Evolutionary conservation across 306 rosid genomes (phyloP).

Genomic region (Rosa rugosa): DNA sequence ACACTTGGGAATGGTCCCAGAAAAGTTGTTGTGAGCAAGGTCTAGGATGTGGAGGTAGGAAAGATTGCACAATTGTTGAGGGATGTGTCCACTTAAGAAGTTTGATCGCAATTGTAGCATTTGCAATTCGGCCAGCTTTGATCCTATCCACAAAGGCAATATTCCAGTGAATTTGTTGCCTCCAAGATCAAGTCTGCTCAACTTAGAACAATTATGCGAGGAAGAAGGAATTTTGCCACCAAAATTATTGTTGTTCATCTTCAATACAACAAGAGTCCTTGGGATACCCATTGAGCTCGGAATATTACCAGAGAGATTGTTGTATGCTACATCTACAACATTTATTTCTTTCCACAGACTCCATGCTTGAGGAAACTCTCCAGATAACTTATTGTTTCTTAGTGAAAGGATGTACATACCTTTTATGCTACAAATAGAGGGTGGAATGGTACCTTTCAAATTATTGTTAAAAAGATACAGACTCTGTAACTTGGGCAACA

Average conservation of each 20-base stretch:
- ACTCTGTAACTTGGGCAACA: neutral
- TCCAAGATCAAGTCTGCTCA: conserved; percentile 21
- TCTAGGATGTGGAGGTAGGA: neutral
- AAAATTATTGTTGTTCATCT: conserved; percentile 13
- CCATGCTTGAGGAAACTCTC: neutral
- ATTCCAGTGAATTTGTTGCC: conserved; percentile 15
- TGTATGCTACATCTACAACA: neutral
- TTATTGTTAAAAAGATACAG: neutral
- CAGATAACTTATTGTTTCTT: neutral
- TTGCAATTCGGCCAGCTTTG: neutral
- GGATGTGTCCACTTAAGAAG: conserved; percentile 5
- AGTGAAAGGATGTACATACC: neutral
- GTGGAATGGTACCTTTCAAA: neutral
- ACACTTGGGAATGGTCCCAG: conserved; percentile 23
- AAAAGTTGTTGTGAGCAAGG: conserved; percentile 12
- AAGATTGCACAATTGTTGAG: conserved; percentile 14
- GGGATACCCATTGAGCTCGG: neutral
- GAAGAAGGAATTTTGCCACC: conserved; percentile 21
- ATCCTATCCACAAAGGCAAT: conserved; percentile 12
- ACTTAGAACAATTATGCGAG: conserved; percentile 16
- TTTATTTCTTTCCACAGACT: neutral
- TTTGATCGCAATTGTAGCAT: conserved; percentile 12
- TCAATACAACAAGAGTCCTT: neutral
- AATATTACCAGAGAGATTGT: neutral
- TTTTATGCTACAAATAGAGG: neutral